Evolutionary conservation across 176 grass and related monocot genomes (phyloP).

Genomic region (Canna indica): DNA sequence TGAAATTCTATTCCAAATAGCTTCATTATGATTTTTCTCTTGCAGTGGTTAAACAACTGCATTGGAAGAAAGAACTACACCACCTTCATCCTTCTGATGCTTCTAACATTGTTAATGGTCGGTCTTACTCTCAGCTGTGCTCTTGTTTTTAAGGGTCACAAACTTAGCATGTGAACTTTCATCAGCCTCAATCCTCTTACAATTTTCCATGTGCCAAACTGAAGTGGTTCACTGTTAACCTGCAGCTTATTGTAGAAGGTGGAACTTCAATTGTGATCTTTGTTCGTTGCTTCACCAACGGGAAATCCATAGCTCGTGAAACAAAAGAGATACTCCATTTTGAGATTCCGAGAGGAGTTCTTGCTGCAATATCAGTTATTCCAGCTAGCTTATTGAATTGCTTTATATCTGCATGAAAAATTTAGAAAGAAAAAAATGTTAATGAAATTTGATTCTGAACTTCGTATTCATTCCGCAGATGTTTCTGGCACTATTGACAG

Average conservation of each 20-base stretch:
- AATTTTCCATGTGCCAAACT: background rate
- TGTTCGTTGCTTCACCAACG: slow-evolving; percentile 55
- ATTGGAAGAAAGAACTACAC: slow-evolving; percentile 88
- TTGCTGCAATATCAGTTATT: slow-evolving; percentile 66
- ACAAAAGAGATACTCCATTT: slow-evolving; percentile 59
- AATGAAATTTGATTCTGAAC: slow-evolving; percentile 12
- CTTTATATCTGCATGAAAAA: slow-evolving; percentile 1
- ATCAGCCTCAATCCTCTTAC: background rate
- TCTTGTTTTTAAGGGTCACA: background rate
- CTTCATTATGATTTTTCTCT: slow-evolving; percentile 7
- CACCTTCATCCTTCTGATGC: slow-evolving; percentile 82
- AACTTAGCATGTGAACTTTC: background rate
- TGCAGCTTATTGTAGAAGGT: slow-evolving; percentile 67
- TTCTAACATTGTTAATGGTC: slow-evolving; percentile 73
- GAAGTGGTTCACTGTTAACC: background rate
- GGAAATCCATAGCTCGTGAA: slow-evolving; percentile 50
- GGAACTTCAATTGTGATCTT: slow-evolving; percentile 71
- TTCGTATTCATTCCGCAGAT: slow-evolving; percentile 33
- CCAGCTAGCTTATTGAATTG: background rate
- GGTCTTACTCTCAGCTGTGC: slow-evolving; percentile 1
- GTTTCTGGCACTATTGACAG: slow-evolving; percentile 55
- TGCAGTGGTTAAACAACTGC: slow-evolving; percentile 97
- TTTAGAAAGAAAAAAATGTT: slow-evolving; percentile 1
- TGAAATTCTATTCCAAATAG: background rate
- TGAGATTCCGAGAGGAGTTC: slow-evolving; percentile 72